Base-by-base conservation (phyloP, 140 eudicot species). In the Senecio squalidus region DNA sequence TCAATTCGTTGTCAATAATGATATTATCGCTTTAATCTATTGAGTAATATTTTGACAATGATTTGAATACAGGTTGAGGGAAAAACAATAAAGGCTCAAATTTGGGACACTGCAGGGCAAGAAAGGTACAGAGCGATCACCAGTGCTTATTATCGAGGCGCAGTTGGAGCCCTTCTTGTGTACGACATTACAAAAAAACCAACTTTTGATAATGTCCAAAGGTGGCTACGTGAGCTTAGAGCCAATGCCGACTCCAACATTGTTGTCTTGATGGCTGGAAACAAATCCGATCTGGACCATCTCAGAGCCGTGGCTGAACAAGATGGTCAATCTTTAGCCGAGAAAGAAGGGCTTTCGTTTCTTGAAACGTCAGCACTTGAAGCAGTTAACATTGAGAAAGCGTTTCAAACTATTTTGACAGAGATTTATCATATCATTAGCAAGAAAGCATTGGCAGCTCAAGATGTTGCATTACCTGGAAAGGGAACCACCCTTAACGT, bases 91-190 rank as follows among this genome's bases (percentile, higher is more conserved):
- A 79, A 79, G 74, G 81, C 85, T 27, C 85, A 79, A 41, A 79
- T 79, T 53, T 79, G 85, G 85, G 85, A 79, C 48, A 79, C 85
- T 38, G 85, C 85, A 24, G 85, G 85, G 17, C 85, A 79, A 16
- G 85, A 79, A 40, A 66, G 85, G 52, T 79, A 79, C 58, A 74
- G 85, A 38, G 85, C 85, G 13, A 79, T 79, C 13, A 79, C 85
- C 3, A 79, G 85, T 50, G 85, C 85, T 41, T 79, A 79, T 56
- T 79, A 79, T 58, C 72, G 85, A 66, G 85, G 85, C 0, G 85
- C 85, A 29, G 85, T 79, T 29, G 85, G 85, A 26, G 85, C 85
- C 1, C 64, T 76, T 29, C 65, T 76, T 23, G 82, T 76, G 26
- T 76, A 76, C 9, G 82, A 71, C 70, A 76, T 76, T 39, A 79